These are phyloP conservation scores for Aureobasidium zeae DNA, from an alignment of 2,329 filamentous ascomycete genomes.

Conservation along the genomic window DNA sequence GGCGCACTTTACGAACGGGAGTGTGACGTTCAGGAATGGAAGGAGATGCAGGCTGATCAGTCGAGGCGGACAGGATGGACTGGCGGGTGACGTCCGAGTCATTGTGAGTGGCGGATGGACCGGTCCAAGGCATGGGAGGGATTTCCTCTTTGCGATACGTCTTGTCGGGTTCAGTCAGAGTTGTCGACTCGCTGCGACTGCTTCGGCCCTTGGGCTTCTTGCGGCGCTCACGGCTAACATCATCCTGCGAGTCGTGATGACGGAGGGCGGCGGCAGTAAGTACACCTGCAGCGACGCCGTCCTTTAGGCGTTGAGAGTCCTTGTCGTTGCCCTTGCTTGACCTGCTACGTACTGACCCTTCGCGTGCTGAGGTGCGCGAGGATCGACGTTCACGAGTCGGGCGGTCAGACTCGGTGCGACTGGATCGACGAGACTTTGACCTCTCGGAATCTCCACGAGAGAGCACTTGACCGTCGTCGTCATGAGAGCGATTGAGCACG, in stretches of 20 bases:
- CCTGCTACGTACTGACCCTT: slow-evolving; percentile 30
- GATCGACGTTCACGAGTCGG: slow-evolving; percentile 16
- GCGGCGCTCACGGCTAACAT: slow-evolving; percentile 35
- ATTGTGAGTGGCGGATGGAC: slow-evolving; percentile 70
- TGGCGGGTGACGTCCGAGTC: slow-evolving; percentile 80
- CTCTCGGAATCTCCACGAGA: slow-evolving; percentile 45
- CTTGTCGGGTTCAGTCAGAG: slow-evolving; percentile 45
- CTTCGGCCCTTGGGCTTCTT: slow-evolving; percentile 40
- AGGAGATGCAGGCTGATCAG: slow-evolving; percentile 61
- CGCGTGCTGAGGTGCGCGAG: slow-evolving; percentile 15
- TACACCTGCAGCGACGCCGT: slow-evolving; percentile 47
- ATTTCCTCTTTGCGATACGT: slow-evolving; percentile 44
- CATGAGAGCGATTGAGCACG: slow-evolving; percentile 48
- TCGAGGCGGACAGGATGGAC: slow-evolving; percentile 75
- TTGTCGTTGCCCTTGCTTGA: slow-evolving; percentile 46
- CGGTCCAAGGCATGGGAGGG: slow-evolving; percentile 67
- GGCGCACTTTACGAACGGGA: slow-evolving; percentile 52
- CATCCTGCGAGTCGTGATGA: slow-evolving; percentile 56
- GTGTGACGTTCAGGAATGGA: slow-evolving; percentile 50
- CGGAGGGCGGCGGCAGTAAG: slow-evolving; percentile 54
- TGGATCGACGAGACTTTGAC: slow-evolving; percentile 46
- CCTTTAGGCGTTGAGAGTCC: slow-evolving; percentile 36
- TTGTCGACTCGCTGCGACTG: slow-evolving; percentile 43
- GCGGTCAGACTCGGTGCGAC: slow-evolving; percentile 35
- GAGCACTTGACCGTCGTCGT: slow-evolving; percentile 49